Conservation (phyloP, 176 grass and related monocot species). For the Rhipidocladum racemiflorum region DNA sequence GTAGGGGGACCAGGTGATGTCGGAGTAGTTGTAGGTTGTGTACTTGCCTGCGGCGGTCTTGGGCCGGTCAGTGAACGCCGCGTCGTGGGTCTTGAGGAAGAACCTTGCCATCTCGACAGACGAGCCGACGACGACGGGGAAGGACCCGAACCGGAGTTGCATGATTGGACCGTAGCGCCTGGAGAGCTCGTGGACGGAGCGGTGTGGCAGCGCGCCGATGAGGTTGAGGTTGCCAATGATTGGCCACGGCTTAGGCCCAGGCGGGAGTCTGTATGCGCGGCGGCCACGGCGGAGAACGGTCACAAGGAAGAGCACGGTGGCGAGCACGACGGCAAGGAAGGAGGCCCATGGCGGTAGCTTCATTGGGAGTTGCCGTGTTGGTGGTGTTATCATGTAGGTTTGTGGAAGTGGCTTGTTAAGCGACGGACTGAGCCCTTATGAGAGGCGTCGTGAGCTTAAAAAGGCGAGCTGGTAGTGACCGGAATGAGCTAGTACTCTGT, state of each 20-base stretch:
- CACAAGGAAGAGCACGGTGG: conserved; percentile 16
- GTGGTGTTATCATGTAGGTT: neutral
- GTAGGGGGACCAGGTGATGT: conserved; percentile 49
- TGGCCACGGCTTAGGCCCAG: conserved; percentile 37
- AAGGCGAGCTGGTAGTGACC: no score
- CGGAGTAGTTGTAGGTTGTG: no score
- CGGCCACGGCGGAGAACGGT: neutral
- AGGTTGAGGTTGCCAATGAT: conserved; percentile 56
- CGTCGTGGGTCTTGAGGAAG: conserved; percentile 45
- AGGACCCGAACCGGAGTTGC: conserved; percentile 36
- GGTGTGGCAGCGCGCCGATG: conserved; percentile 33
- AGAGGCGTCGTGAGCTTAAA: neutral
- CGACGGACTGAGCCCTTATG: neutral
- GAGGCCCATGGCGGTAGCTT: conserved; percentile 18
- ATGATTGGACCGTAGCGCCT: conserved; percentile 37
- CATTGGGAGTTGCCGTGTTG: conserved; percentile 1
- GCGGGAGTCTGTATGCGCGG: conserved; percentile 34
- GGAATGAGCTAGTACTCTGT: no score
- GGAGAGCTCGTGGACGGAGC: conserved; percentile 44
- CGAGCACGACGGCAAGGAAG: neutral
- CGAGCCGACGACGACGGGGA: conserved; percentile 37
- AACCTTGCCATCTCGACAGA: conserved; percentile 34
- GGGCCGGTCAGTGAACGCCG: conserved; percentile 35
- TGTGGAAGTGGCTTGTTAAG: neutral
- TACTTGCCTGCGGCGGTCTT: conserved; percentile 32